phyloP scores from a whole-genome alignment of 495 filamentous ascomycete species.

The Aspergillus cristatus region DNA sequence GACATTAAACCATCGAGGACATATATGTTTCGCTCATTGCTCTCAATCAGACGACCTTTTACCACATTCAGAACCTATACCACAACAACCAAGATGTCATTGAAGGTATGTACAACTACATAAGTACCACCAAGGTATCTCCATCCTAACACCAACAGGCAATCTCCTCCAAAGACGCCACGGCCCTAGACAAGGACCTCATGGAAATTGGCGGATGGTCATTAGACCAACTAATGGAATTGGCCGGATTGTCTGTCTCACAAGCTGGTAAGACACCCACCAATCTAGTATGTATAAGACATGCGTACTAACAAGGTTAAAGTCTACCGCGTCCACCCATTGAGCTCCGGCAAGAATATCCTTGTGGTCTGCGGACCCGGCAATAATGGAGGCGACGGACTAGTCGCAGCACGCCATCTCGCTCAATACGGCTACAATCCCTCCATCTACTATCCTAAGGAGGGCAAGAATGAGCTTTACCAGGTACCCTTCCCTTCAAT shows the following conservation, averaged over 20 bases:
- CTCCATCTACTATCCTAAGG: constrained; percentile 87
- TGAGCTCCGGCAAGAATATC: constrained; percentile 58
- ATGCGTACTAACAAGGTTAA: too few species aligned
- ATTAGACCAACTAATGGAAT: constrained; percentile 94
- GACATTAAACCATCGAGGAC: background rate
- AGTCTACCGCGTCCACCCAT: constrained; percentile 83
- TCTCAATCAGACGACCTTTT: constrained; percentile 5
- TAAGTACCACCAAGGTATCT: background rate
- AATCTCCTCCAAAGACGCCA: constrained; percentile 76
- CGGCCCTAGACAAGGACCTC: constrained; percentile 82
- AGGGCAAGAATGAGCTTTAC: constrained; percentile 81
- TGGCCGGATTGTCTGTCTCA: constrained; percentile 87
- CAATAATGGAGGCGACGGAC: constrained; percentile 93
- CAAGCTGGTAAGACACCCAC: constrained; percentile 56
- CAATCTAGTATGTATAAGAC: background rate
- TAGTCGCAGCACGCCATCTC: constrained; percentile 93
- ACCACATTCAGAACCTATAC: constrained; percentile 16
- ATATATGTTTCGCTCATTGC: constrained; percentile 20
- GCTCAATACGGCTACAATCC: constrained; percentile 88
- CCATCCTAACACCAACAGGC: constrained; percentile 55
- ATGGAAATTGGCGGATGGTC: constrained; percentile 92
- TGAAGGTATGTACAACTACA: constrained; percentile 20
- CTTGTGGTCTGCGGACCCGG: constrained; percentile 89
- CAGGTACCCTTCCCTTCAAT: constrained; percentile 43
- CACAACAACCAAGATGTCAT: constrained; percentile 30